A percentile compares a stretch with the other conserved stretches of the same genome.
These are phyloP conservation scores for Nyssa sinensis DNA, from an alignment of 148 eudicot species.

Conservation along the genomic window DNA sequence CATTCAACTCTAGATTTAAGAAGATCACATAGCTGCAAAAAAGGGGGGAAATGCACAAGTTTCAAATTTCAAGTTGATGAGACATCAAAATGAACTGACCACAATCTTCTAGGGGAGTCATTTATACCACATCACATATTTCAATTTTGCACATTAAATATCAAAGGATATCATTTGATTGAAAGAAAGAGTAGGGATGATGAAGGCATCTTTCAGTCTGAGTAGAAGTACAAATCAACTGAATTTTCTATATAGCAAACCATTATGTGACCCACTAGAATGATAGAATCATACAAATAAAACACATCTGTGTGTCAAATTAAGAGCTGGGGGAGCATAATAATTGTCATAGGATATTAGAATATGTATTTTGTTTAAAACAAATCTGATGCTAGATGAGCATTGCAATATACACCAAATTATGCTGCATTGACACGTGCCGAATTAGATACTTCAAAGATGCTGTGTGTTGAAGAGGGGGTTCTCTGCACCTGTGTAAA, in stretches of 20 bases:
- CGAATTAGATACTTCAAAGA: neutral
- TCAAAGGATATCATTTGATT: neutral
- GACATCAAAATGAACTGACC: neutral
- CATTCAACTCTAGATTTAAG: conserved; percentile 68
- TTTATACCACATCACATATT: neutral
- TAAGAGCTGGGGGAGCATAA: neutral
- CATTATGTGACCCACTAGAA: neutral
- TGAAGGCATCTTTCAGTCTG: neutral
- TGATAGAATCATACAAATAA: neutral
- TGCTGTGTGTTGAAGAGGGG: neutral
- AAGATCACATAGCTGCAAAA: conserved; percentile 65
- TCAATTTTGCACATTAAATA: neutral
- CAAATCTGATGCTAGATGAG: neutral
- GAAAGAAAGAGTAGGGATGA: neutral
- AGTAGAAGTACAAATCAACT: neutral
- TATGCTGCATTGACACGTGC: neutral
- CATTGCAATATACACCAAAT: neutral
- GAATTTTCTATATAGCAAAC: neutral
- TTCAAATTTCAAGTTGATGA: neutral
- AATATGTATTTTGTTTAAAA: neutral
- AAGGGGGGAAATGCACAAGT: neutral
- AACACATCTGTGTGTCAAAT: neutral
- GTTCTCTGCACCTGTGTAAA: neutral
- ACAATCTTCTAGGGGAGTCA: neutral
- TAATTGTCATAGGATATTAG: neutral